Base-by-base conservation (phyloP, 441 rosid species). In the Gossypium gossypioides region DNA sequence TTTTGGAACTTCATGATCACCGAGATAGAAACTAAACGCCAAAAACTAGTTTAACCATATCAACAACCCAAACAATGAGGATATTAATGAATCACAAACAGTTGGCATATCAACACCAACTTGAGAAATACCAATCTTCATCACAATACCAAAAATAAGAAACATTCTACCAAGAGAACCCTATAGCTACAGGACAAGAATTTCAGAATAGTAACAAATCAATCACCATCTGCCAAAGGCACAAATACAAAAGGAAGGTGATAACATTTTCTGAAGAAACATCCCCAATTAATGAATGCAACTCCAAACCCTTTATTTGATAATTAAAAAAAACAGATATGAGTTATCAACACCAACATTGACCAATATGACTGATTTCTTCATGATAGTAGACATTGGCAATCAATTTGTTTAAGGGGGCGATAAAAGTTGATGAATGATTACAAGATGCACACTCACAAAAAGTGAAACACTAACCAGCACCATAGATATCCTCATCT, bases 401-500 rank as follows among this genome's bases (percentile, higher is more conserved):
- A 44, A 6, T 25, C 12, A 59, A 4, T 59, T 5, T 57, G 18
- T 52, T 13, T 52, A 52, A 2, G 24, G 58, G 12, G n/a, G 46
- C 18, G 16, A 57, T 3, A 52, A 37, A 51, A 21, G 13, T 15
- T 3, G 40, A 48, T 40, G 19, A 73, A 22, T 44, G 48, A 25
- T 24, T 55, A 58, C 48, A 64, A 46, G n/a, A 71, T 21, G 37
- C 52, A 60, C 37, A 25, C 27, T 22, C 59, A 5, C 16, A 54
- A 69, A 59, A 51, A 40, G 4, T 75, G 19, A 76, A 25, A 62
- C 22, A 81, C 89, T 80, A 64, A 90, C 96, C 91, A 42, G 89
- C 21, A 69, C 84, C 76, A 81, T 90, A 95, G 57, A 95, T 84
- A 84, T 95, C 99, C 81, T 92, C 99, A 80, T 95, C 99, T 89